phyloP scores from a whole-genome alignment of 768 basidiomycete species.

The Psilocybe cyanescens region DNA sequence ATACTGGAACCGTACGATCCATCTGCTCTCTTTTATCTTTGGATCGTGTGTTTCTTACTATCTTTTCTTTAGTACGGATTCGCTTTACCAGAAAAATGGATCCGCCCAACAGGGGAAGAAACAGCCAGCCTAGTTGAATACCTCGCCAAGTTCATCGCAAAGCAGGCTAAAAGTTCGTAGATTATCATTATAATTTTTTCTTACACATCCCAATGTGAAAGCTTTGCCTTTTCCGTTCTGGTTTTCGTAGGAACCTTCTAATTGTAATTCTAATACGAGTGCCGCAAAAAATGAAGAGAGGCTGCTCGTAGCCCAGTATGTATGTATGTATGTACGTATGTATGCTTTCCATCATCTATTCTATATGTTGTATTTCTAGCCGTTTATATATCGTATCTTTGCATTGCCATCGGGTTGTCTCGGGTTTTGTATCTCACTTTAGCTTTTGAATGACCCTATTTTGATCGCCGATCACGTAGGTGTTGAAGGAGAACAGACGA shows the following conservation, averaged over 20 bases:
- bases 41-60: not conserved
- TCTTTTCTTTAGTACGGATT: constrained; percentile 66
- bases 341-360: too few relatives aligned
- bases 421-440: too few relatives aligned
- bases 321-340: not conserved
- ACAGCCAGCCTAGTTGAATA: constrained; percentile 66
- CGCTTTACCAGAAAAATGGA: constrained; percentile 69
- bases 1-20: constrained; percentile 38
- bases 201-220: not conserved
- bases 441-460: too few relatives aligned
- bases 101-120: constrained; percentile 82
- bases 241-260: not conserved
- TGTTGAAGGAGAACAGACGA: too few relatives aligned
- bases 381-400: too few relatives aligned
- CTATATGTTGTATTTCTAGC: too few relatives aligned
- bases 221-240: not conserved
- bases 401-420: too few relatives aligned
- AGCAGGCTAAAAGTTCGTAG: constrained; percentile 37
- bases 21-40: not conserved
- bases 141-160: constrained; percentile 67
- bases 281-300: not conserved
- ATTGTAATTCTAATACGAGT: not conserved
- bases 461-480: too few relatives aligned
- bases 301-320: not conserved
- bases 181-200: not conserved